A percentile compares a stretch with the other conserved stretches of the same genome.
phyloP scores from a whole-genome alignment of 2,329 filamentous ascomycete genomes.

The Bipolaris oryzae region DNA sequence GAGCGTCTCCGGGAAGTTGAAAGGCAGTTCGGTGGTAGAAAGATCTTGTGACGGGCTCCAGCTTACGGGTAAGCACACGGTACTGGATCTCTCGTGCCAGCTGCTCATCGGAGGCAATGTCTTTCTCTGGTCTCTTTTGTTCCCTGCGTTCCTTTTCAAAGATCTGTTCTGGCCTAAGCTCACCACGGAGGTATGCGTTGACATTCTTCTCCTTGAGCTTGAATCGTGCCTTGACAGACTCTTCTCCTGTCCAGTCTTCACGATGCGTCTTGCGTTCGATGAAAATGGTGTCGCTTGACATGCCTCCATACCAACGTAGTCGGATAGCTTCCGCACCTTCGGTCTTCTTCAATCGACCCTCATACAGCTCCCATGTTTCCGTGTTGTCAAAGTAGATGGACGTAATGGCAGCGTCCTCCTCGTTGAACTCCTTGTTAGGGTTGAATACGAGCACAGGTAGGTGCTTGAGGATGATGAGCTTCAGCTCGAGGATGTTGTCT shows the following conservation, averaged over 20 bases:
- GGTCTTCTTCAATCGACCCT: conserved; percentile 94
- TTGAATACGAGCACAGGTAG: conserved; percentile 97
- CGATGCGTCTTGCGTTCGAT: conserved; percentile 97
- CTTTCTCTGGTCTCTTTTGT: conserved; percentile 89
- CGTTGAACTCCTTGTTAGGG: conserved; percentile 92
- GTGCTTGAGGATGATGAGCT: conserved; percentile 97
- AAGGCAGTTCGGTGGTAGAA: conserved; percentile 99
- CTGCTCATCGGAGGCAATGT: conserved; percentile 88
- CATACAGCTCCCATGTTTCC: conserved; percentile 90
- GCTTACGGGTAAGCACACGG: conserved; percentile 82
- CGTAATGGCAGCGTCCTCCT: conserved; percentile 89
- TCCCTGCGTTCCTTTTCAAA: conserved; percentile 97
- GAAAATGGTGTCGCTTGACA: conserved; percentile 94
- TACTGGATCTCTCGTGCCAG: conserved; percentile 93
- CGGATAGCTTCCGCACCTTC: conserved; percentile 97
- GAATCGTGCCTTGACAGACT: conserved; percentile 97
- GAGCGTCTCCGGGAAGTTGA: conserved; percentile 92
- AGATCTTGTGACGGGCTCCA: conserved; percentile 87
- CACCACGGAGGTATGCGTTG: conserved; percentile 84
- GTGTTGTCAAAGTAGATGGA: conserved; percentile 99
- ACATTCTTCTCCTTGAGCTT: conserved; percentile 96
- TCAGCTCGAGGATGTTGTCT: conserved; percentile 97
- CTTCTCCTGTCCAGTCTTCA: conserved; percentile 98
- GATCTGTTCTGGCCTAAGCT: conserved; percentile 82
- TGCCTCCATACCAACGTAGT: conserved; percentile 95